Percentiles rank a stretch among this genome's conserved stretches.
Evolutionary conservation across 306 rosid species (phyloP).

Genomic region (Citrullus amarus): DNA sequence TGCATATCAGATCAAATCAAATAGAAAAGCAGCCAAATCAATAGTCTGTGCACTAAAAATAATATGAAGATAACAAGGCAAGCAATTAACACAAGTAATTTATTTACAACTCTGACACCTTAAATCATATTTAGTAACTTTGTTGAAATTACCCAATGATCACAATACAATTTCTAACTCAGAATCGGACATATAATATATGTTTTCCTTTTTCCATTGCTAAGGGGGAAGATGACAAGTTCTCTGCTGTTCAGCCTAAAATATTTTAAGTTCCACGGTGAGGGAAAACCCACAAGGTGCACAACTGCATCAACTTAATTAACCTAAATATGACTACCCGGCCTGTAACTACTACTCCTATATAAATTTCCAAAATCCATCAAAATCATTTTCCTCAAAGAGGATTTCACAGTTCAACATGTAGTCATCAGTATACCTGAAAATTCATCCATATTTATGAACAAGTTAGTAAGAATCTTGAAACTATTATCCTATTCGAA

Average conservation of each 20-base stretch:
- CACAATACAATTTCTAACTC: background rate
- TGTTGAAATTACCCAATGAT: background rate
- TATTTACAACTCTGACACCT: background rate
- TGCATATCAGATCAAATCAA: background rate
- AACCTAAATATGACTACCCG: background rate
- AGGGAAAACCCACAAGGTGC: background rate
- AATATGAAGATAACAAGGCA: background rate
- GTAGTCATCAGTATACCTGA: background rate
- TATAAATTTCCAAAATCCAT: background rate
- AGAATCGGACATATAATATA: background rate
- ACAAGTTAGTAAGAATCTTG: background rate
- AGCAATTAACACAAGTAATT: background rate
- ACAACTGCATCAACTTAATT: background rate
- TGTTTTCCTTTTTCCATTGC: background rate
- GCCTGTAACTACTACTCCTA: background rate
- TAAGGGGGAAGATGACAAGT: background rate
- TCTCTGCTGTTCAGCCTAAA: background rate
- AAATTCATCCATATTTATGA: background rate
- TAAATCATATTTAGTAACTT: background rate
- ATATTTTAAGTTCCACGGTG: background rate
- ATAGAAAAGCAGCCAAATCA: background rate
- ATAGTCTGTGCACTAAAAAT: background rate
- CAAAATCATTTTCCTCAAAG: background rate
- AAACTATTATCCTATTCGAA: background rate
- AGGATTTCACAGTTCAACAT: background rate